These are phyloP conservation scores for Aaosphaeria pasadenensis DNA, from an alignment of 2,329 filamentous ascomycete genomes.

Conservation along the genomic window DNA sequence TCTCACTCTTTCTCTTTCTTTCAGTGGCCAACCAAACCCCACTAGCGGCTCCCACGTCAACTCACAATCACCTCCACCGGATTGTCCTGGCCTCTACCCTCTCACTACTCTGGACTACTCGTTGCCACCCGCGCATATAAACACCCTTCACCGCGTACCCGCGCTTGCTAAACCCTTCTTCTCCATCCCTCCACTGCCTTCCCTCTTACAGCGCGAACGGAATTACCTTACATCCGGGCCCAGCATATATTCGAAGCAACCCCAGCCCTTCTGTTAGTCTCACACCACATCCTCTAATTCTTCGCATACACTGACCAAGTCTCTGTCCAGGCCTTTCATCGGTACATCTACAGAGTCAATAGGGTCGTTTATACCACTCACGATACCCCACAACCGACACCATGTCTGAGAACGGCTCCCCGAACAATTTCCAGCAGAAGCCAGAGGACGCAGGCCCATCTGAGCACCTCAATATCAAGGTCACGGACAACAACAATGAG, in stretches of 20 bases:
- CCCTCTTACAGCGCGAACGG: background rate
- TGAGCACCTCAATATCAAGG: constrained; percentile 98
- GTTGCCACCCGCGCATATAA: constrained; percentile 16
- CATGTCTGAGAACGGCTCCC: constrained; percentile 45
- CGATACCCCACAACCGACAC: background rate
- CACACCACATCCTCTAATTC: constrained; percentile 13
- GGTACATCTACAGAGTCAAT: too few relatives aligned
- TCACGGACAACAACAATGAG: constrained; percentile 98
- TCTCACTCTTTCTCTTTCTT: constrained; percentile 2
- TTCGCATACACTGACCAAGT: too few relatives aligned
- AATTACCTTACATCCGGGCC: constrained; percentile 5
- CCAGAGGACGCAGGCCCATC: constrained; percentile 47
- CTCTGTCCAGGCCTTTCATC: too few relatives aligned
- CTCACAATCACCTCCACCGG: background rate
- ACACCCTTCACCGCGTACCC: constrained; percentile 2
- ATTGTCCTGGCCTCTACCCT: constrained; percentile 21
- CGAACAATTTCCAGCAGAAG: constrained; percentile 39
- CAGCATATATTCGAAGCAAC: constrained; percentile 8
- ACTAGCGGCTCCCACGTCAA: constrained; percentile 20
- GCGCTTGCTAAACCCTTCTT: background rate
- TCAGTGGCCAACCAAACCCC: constrained; percentile 14
- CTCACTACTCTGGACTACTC: constrained; percentile 12
- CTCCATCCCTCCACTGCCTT: too few relatives aligned
- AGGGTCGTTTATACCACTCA: too few relatives aligned
- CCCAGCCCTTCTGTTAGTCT: constrained; percentile 16